Evolutionary conservation across 176 grass and related monocot species (phyloP), one percentile per base, ranked within the genome.

Genomic region (Alopecurus myosuroides): DNA sequence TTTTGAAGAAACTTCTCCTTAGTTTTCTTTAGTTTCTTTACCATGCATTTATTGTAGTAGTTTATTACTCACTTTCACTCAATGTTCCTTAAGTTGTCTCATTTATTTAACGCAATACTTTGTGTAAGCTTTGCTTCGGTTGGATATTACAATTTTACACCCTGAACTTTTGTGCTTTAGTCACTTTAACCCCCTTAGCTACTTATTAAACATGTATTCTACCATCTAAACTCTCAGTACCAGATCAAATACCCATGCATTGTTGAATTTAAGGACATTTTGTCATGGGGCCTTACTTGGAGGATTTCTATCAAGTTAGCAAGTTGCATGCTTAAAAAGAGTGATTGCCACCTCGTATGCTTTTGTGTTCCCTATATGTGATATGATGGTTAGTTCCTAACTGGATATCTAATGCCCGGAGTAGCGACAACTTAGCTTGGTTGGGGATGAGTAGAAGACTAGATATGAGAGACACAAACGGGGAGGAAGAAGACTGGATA

Each of bases 1-100:
- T 86, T 52, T 44, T 79, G n/a, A n/a, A 81, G 18, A 50, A 42
- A 61, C 15, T 81, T 74, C 9, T 63, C 7, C 25, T 40, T 68
- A 52, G 51, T 53, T 83, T 42, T 81, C 46, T 46, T 37, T 76
- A 23, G 52, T 63, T 79, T 52, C 42, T 70, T 87, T 77, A 40
- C 14, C 12, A 37, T 30, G 30, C 17, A 63, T 82, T 82, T 81
- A 10, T 35, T 70, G 11, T 77, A 50, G 11, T 77, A 50, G 29
- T 80, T 75, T 67, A 56, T 81, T 39, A 44, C 45, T 67, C 48
- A 9, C 18, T 20, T 20, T n/a, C 30, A 50, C 18, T 40, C 11
- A 42, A 19, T 51, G 65, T 22, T 76, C 35, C 35, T 67, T 44
- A 34, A 35, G 23, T 82, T 67, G 64, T 67, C 31, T 52, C 40